Evolutionary conservation across 345 rosid genomes (phyloP), one percentile per base, ranked within the genome.

Genomic region (Eucalyptus shirleyi): DNA sequence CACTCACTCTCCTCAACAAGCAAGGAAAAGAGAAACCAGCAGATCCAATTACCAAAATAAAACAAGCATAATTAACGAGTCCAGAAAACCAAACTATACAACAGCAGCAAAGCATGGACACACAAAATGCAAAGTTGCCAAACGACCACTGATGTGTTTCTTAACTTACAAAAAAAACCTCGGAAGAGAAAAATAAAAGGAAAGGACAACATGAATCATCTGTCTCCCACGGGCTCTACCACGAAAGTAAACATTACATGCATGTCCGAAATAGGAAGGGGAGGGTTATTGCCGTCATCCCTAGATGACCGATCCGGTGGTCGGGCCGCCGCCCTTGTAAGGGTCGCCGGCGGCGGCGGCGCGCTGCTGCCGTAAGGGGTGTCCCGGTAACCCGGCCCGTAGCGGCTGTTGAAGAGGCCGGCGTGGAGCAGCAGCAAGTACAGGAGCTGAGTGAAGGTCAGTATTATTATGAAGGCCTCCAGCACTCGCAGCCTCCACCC

Each of bases 331-430:
- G 42, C 88, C 88, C 47, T 87, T 87, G 67, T 34, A 60, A 23
- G 69, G 88, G 47, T 21, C 88, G 67, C 89, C 93, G 0, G 3
- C 30, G 83, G 5, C 83, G 93, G 92, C 14, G 87, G 91, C 5
- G 69, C 69, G 32, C 92, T 93, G 2, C 91, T 53, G 23, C 94
- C 95, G 8, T 95, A 94, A 50, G 93, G 96, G 5, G 89, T 86
- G 85, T 97, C 97, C 87, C 97, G 91, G 88, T 96, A 98, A 0
- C 98, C 98, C 1, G 99, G 99, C 12, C 98, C 99, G 21, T 96
- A 95, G 90, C 91, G 93, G 93, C 98, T 95, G 91, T 98, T 94
- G 65, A 92, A 92, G 42, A 91, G 28, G 9, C 99, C 99, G 0
- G 98, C 99, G 88, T 98, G 99, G 83, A 97, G 93, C 93, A 95